phyloP scores from a whole-genome alignment of 2,329 filamentous ascomycete genomes.

The Stylonectria norvegica region DNA sequence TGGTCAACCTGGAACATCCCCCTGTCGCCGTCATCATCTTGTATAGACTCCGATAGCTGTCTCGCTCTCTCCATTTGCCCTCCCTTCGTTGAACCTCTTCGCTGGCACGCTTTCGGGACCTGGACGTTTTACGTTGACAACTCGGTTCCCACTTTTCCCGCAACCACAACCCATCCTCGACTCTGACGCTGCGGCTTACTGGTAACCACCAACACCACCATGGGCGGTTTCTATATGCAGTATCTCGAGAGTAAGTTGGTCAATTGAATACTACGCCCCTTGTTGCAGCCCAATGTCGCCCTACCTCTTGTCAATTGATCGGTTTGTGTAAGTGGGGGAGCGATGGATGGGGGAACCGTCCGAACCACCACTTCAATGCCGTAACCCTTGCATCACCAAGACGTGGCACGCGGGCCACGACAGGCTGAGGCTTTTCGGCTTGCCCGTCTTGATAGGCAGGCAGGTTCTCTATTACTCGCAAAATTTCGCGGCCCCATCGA shows the following conservation, averaged over 20 bases:
- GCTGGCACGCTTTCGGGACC: slow-evolving; percentile 2
- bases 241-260: slow-evolving; percentile 69
- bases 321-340: slow-evolving; percentile 13
- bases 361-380: slow-evolving; percentile 1
- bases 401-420: no score
- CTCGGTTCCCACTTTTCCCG: slow-evolving; percentile 21
- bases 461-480: neutral
- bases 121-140: slow-evolving; percentile 14
- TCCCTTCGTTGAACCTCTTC: slow-evolving; percentile 1
- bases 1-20: no score
- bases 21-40: no score
- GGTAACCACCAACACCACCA: slow-evolving; percentile 33
- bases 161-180: slow-evolving; percentile 13
- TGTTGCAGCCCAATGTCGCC: slow-evolving; percentile 17
- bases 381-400: slow-evolving; percentile 25
- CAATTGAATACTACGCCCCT: slow-evolving; percentile 12
- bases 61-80: neutral
- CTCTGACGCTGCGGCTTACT: slow-evolving; percentile 17
- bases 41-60: no score
- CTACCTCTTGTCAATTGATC: slow-evolving; percentile 17
- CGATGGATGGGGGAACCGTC: slow-evolving; percentile 7
- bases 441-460: neutral
- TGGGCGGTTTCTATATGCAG: slow-evolving; percentile 68
- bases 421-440: no score
- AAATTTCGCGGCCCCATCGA: neutral